A percentile compares a stretch with the other conserved stretches of the same genome.
Conservation (phyloP, 768 basidiomycete genomes). For the Boletus rufocinnamomeus region DNA sequence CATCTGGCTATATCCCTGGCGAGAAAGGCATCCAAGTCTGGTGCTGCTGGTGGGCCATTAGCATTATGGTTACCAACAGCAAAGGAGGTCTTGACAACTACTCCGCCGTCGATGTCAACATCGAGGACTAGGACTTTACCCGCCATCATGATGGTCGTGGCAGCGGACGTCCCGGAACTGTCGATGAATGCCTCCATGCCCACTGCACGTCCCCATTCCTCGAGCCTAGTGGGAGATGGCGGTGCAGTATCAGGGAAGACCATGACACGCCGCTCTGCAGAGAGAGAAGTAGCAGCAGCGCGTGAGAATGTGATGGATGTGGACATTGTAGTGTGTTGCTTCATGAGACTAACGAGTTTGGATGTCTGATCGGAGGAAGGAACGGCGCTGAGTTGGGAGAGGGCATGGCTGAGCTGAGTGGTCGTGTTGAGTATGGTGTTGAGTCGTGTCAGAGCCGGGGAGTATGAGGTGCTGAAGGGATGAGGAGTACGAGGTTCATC, state of each 20-base stretch:
- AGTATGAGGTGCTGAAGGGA: constrained; percentile 29
- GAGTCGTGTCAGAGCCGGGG: constrained; percentile 37
- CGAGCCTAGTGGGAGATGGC: constrained; percentile 43
- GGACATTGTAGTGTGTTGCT: constrained; percentile 56
- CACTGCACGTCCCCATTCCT: constrained; percentile 59
- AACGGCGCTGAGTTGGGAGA: constrained; percentile 46
- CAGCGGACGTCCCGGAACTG: constrained; percentile 42
- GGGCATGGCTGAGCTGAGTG: constrained; percentile 53
- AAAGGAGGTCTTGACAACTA: constrained; percentile 72
- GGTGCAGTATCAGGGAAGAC: constrained; percentile 34
- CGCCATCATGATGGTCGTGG: constrained; percentile 61
- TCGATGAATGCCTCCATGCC: constrained; percentile 81
- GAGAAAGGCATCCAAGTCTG: constrained; percentile 62
- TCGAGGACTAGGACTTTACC: constrained; percentile 84
- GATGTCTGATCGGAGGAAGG: constrained; percentile 57
- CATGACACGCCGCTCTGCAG: constrained; percentile 18
- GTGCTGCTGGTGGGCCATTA: constrained; percentile 45
- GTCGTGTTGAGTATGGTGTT: constrained; percentile 54
- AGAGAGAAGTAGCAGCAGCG: constrained; percentile 22
- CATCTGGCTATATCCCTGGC: constrained; percentile 56
- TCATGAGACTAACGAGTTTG: constrained; percentile 67
- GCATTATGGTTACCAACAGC: constrained; percentile 52
- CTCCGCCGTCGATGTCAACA: constrained; percentile 55
- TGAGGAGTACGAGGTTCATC: constrained; percentile 21
- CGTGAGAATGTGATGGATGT: constrained; percentile 32